Evolutionary conservation across 2,329 filamentous ascomycete species (phyloP).

Genomic region (Botrytis pseudocinerea): DNA sequence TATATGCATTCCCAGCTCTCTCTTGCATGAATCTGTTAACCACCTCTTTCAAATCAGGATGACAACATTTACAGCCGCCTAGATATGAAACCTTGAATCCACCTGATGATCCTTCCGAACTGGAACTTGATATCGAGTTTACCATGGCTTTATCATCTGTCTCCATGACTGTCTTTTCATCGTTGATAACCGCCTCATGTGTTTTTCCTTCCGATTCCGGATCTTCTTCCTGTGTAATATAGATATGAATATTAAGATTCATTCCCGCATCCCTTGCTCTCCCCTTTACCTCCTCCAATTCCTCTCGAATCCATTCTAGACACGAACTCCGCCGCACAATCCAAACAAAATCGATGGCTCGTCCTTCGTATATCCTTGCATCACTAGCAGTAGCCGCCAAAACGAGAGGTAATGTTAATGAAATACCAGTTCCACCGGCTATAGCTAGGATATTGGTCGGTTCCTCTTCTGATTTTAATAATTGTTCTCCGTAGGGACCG

Average conservation of each 20-base stretch:
- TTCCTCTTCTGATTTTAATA: constrained; percentile 39
- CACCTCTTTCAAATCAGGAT: constrained; percentile 39
- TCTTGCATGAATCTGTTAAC: constrained; percentile 51
- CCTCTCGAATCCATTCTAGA: constrained; percentile 57
- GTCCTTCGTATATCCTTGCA: constrained; percentile 3
- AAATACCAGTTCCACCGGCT: constrained; percentile 60
- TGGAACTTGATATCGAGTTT: neutral
- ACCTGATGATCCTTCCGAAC: too few relatives aligned
- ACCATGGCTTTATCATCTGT: constrained; percentile 4
- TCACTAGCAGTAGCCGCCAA: constrained; percentile 45
- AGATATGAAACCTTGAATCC: neutral
- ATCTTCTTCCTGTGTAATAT: constrained; percentile 49
- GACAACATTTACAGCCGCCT: neutral
- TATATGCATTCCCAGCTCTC: constrained; percentile 46
- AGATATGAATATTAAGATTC: constrained; percentile 55
- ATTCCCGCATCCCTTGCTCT: constrained; percentile 44
- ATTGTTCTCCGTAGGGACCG: constrained; percentile 6
- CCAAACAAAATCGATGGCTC: constrained; percentile 63
- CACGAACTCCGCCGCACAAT: constrained; percentile 57
- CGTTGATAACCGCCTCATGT: neutral
- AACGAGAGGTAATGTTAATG: constrained; percentile 55
- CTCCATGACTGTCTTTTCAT: neutral
- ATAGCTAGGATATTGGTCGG: constrained; percentile 52
- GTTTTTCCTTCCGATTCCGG: neutral
- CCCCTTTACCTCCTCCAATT: constrained; percentile 52